These are phyloP conservation scores for Penicillium nucicola DNA, from an alignment of 495 filamentous ascomycete genomes.

Conservation along the genomic window DNA sequence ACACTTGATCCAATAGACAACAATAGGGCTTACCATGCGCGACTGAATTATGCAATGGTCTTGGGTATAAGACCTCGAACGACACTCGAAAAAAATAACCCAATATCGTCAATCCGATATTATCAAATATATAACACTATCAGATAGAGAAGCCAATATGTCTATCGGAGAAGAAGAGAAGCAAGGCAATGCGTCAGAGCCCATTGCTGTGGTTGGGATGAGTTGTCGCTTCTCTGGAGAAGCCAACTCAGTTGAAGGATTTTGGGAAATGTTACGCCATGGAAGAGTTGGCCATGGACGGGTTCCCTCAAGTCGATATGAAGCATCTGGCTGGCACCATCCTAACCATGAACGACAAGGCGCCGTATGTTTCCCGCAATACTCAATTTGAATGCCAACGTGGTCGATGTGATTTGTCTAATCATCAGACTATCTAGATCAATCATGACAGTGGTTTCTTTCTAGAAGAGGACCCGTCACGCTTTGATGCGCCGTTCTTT, in stretches of 20 bases:
- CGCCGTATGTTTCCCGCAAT: slow-evolving; percentile 15
- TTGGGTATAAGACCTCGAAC: no score
- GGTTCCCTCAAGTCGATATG: slow-evolving; percentile 17
- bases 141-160: no score
- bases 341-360: slow-evolving; percentile 25
- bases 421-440: slow-evolving; percentile 12
- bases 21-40: no score
- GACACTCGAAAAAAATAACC: no score
- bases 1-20: no score
- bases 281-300: slow-evolving; percentile 18
- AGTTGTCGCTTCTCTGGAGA: slow-evolving; percentile 25
- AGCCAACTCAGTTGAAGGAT: slow-evolving; percentile 19
- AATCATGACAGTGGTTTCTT: slow-evolving; percentile 41
- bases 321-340: slow-evolving; percentile 21
- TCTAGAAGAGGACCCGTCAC: slow-evolving; percentile 38
- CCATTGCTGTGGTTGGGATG: slow-evolving; percentile 36
- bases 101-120: no score
- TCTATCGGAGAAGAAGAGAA: slow-evolving; percentile 18
- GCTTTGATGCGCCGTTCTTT: slow-evolving; percentile 54
- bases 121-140: no score
- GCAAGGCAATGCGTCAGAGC: no score
- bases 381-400: no score
- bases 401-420: not conserved
- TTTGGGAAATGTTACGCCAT: slow-evolving; percentile 29
- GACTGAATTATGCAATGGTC: no score